phyloP scores from a whole-genome alignment of 208 protist genomes.

The Trypanosoma theileri region DNA sequence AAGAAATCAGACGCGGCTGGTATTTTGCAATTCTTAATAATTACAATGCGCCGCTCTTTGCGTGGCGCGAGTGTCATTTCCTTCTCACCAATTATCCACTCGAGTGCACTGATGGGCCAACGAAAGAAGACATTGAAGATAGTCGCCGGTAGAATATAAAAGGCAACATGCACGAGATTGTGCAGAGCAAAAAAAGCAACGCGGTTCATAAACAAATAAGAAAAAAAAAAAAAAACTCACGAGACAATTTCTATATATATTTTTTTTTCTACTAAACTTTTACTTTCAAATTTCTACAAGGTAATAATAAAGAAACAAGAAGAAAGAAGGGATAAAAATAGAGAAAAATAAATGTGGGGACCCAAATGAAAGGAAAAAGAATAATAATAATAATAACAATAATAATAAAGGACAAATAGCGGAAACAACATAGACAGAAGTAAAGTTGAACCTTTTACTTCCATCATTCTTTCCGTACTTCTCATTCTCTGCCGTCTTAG shows the following conservation, averaged over 20 bases:
- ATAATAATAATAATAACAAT: constrained; percentile 12
- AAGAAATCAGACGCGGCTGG: constrained; percentile 14
- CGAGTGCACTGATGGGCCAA: constrained; percentile 25
- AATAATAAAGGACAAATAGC: background rate
- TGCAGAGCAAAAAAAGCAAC: constrained; percentile 27
- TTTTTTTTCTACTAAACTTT: too few relatives aligned
- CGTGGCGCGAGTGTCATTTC: constrained; percentile 19
- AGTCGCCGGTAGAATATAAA: constrained; percentile 33
- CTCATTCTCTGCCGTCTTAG: too few relatives aligned
- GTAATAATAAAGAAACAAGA: too few relatives aligned
- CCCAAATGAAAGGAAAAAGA: constrained; percentile 23
- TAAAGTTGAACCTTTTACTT: too few relatives aligned
- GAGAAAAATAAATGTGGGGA: constrained; percentile 12
- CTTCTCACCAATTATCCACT: constrained; percentile 20
- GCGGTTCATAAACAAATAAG: background rate
- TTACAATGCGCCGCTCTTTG: constrained; percentile 19
- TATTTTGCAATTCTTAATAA: constrained; percentile 1
- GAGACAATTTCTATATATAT: too few relatives aligned
- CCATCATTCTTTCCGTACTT: too few relatives aligned
- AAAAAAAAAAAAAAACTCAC: background rate
- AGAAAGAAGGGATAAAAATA: too few relatives aligned
- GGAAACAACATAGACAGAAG: too few relatives aligned
- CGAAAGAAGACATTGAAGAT: constrained; percentile 32
- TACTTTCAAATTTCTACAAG: too few relatives aligned
- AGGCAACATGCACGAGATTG: constrained; percentile 25